Evolutionary conservation across 73 alveolate genomes (phyloP).

Genomic region (Urostyla sp.): DNA sequence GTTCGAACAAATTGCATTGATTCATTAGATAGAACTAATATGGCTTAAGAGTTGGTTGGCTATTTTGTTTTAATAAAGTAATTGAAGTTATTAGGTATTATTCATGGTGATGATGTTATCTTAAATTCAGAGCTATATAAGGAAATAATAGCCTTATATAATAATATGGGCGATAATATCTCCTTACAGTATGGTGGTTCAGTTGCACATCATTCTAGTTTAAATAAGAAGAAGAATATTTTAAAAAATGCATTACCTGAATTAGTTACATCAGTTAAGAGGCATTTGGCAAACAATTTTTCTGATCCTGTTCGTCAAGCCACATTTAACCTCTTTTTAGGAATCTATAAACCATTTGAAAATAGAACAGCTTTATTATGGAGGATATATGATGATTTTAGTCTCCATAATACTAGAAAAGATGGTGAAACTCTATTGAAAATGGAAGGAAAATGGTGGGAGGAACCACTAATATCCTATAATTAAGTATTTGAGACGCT

Average conservation of each 20-base stretch:
- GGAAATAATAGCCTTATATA: constrained; percentile 43
- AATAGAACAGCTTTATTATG: constrained; percentile 46
- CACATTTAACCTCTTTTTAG: constrained; percentile 84
- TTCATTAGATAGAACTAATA: constrained; percentile 96
- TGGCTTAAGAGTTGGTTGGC: constrained; percentile 86
- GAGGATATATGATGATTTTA: constrained; percentile 49
- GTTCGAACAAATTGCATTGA: constrained; percentile 97
- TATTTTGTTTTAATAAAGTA: constrained; percentile 72
- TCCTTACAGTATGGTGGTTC: constrained; percentile 89
- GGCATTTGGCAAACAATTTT: constrained; percentile 88
- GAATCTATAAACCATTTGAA: constrained; percentile 70
- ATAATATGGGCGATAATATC: constrained; percentile 86
- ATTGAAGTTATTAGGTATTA: constrained; percentile 59
- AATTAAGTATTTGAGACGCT: too few relatives aligned
- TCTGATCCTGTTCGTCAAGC: constrained; percentile 76
- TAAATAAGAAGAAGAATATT: constrained; percentile 75
- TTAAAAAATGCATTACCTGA: constrained; percentile 77
- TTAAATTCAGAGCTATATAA: too few relatives aligned
- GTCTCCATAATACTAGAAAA: constrained; percentile 53
- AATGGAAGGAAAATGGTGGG: constrained; percentile 73
- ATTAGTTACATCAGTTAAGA: constrained; percentile 77
- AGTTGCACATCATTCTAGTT: constrained; percentile 83
- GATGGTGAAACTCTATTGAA: constrained; percentile 39
- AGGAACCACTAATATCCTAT: constrained; percentile 6
- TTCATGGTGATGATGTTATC: too few relatives aligned